Conservation (phyloP, 306 rosid species). For the Trifolium subterraneum region DNA sequence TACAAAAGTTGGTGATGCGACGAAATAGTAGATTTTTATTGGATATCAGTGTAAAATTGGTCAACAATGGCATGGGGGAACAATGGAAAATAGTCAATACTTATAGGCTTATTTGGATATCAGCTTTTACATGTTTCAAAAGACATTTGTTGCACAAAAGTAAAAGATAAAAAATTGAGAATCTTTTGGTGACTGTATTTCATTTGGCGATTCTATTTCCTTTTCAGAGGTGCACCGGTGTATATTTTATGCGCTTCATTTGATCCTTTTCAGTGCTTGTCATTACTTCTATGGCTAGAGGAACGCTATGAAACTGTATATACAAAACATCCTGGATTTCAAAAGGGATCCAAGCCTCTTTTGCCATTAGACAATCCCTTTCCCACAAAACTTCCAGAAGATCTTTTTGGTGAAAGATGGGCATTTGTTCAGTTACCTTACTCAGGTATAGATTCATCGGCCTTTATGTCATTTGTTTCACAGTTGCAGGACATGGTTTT, state of each 20-base stretch:
- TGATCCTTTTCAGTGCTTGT: constrained; percentile 69
- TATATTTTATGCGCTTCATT: constrained; percentile 32
- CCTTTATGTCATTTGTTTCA: constrained; percentile 24
- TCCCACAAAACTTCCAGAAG: constrained; percentile 88
- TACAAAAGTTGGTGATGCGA: no score
- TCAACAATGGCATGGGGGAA: no score
- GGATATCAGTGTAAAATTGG: background rate
- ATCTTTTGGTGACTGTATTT: constrained; percentile 3
- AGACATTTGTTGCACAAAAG: constrained; percentile 23
- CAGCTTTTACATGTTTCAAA: constrained; percentile 13
- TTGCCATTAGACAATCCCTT: constrained; percentile 91
- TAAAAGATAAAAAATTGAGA: constrained; percentile 2
- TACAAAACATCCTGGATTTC: constrained; percentile 90
- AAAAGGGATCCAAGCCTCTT: constrained; percentile 81
- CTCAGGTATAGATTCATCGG: constrained; percentile 62
- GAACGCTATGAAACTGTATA: constrained; percentile 86
- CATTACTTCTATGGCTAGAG: constrained; percentile 84
- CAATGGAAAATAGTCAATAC: no score
- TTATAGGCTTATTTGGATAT: no score
- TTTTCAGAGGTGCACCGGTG: constrained; percentile 8
- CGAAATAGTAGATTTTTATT: background rate
- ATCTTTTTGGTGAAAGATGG: constrained; percentile 92
- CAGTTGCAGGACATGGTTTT: constrained; percentile 12
- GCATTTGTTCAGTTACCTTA: constrained; percentile 93
- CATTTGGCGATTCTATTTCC: background rate